Conservation (phyloP, 257 asterid genomes). For the Solanum dulcamara region DNA sequence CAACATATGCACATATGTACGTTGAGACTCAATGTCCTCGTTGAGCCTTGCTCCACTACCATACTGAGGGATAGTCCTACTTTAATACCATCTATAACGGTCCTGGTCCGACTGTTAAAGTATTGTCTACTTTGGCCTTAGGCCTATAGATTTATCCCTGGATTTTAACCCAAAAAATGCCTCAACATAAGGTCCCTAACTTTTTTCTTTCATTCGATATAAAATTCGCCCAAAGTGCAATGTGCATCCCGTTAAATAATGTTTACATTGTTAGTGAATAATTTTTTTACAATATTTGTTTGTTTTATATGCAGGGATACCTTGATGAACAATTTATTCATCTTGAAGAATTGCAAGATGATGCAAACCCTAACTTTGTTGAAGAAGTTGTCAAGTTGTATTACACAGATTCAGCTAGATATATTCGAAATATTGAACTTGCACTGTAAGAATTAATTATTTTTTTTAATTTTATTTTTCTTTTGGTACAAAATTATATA, state of each 20-base stretch:
- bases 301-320: conserved; percentile 33
- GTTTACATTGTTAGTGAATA: too few relatives aligned
- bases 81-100: background rate
- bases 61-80: background rate
- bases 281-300: background rate
- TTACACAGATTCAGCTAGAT: conserved; percentile 52
- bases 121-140: background rate
- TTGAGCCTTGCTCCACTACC: background rate
- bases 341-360: conserved; percentile 75
- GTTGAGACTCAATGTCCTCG: background rate
- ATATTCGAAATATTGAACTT: conserved; percentile 42
- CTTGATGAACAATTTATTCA: conserved; percentile 76
- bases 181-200: background rate
- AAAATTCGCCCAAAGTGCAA: too few relatives aligned
- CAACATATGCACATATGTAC: background rate
- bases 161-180: background rate
- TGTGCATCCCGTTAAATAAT: background rate
- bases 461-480: background rate
- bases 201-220: background rate
- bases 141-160: background rate
- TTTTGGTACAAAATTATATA: background rate
- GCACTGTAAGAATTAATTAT: conserved; percentile 31
- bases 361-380: conserved; percentile 65
- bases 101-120: background rate
- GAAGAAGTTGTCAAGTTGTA: conserved; percentile 65